Percentiles rank a stretch among this genome's conserved stretches.
Conservation (phyloP, 83 land plant genomes). For the Larix sibirica region DNA sequence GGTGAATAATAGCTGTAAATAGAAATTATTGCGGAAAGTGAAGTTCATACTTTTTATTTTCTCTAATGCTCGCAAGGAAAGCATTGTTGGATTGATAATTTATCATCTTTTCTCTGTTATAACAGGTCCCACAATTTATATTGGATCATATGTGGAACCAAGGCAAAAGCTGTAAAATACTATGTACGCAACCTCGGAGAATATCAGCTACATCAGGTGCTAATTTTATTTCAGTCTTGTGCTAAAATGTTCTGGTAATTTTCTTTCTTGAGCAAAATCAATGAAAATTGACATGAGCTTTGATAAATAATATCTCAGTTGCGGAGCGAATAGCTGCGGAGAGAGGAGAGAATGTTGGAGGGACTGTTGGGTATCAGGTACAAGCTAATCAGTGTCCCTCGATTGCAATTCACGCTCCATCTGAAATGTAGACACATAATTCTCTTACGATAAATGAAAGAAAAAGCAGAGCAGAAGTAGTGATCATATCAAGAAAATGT, state of each 20-base stretch:
- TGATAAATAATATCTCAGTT: constrained; percentile 39
- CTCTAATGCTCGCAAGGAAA: neutral
- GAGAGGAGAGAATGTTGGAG: constrained; percentile 93
- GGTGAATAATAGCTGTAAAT: too few species aligned
- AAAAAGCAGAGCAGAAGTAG: neutral
- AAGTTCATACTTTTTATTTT: neutral
- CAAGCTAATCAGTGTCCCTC: too few species aligned
- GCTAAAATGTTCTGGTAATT: neutral
- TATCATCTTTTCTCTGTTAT: neutral
- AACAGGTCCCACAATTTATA: constrained; percentile 92
- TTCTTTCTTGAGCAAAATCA: neutral
- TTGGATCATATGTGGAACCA: constrained; percentile 88
- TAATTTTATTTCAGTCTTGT: neutral
- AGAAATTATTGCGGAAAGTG: neutral
- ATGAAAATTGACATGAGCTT: neutral
- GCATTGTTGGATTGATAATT: neutral
- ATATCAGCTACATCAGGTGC: constrained; percentile 96
- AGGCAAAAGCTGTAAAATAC: constrained; percentile 81
- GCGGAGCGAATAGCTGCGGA: constrained; percentile 92
- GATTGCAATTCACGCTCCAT: too few species aligned
- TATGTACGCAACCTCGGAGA: constrained; percentile 97
- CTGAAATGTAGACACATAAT: neutral
- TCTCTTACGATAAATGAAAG: neutral
- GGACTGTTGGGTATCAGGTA: constrained; percentile 97
- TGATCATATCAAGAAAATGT: neutral